Evolutionary conservation across 2,329 filamentous ascomycete species (phyloP), one percentile per base, ranked within the genome.

Genomic region (Fusarium subglutinans): DNA sequence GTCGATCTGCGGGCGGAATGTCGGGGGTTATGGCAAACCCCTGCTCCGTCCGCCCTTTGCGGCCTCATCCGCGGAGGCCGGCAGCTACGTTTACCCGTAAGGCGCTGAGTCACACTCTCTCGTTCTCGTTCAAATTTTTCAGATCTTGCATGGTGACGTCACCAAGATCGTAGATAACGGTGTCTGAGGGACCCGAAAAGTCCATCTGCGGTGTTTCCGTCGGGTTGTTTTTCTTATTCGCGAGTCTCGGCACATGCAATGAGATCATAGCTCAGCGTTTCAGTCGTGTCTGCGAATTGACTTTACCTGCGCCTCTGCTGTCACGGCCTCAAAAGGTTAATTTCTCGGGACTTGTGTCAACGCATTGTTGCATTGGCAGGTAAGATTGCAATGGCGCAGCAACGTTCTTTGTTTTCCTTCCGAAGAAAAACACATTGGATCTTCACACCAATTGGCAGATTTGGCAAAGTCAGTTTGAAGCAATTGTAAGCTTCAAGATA

Each of bases 391-490:
- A 9, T 53, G 30, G 13, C n/a, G 13, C 3, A 20, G 33, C n/a
- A 53, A 53, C 50, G 6, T 11, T 24, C n/a, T 20, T 24, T 35
- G 17, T 35, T 35, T 30, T 18, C 12, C 8, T 35, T 35, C 14
- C 7, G 8, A 15, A 15, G 6, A 8, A 35, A 35, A 35, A 35
- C 3, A 35, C 33, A 15, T 5, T 4, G 15, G 35, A 37, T 37
- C 15, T 37, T 18, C 2, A 37, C 9, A 37, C 9, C 2, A 18
- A 50, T 13, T 4, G 5, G 3, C 20, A 7, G 0, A 28, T 22
- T 5, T 4, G 12, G 18, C 3, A 13, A 1, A 5, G 0, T 2
- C 5, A 5, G 15, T 24, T 3, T 3, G 2, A 8, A 8, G 15
- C 9, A 8, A 10, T 13, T 24, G 6, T 1, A 5, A 10, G 14